These are phyloP conservation scores for Nicotiana attenuata DNA, from an alignment of 257 asterid genomes.

Conservation along the genomic window DNA sequence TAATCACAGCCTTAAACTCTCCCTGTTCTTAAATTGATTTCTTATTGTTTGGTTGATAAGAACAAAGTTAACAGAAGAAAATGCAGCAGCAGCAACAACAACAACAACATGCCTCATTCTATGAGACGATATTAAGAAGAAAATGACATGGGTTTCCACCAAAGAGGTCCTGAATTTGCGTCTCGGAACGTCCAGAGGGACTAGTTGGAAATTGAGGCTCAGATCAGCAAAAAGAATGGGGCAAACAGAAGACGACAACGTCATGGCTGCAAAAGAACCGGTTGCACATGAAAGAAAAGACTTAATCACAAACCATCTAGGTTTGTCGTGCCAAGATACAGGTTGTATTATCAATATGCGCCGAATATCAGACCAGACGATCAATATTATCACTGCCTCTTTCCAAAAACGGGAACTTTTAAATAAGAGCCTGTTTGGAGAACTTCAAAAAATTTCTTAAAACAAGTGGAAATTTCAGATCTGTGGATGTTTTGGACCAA, in stretches of 20 bases:
- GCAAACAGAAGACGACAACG: background rate
- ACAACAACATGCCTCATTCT: background rate
- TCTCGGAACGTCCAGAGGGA: background rate
- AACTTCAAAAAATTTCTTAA: background rate
- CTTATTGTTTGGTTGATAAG: background rate
- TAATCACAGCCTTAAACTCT: background rate
- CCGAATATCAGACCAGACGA: too few species aligned
- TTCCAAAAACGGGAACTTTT: background rate
- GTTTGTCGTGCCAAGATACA: constrained; percentile 18
- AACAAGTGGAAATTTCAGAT: background rate
- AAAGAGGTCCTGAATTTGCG: background rate
- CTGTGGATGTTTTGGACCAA: background rate
- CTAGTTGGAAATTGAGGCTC: background rate
- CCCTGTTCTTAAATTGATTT: background rate
- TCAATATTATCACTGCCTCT: background rate
- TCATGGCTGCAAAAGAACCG: background rate
- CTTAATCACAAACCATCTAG: background rate
- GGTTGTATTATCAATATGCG: background rate
- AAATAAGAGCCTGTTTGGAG: background rate
- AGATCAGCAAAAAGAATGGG: background rate
- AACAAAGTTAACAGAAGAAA: background rate
- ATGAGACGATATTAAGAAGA: background rate
- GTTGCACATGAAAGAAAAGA: background rate
- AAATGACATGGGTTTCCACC: background rate
- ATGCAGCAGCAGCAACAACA: background rate